Evolutionary conservation across 2,329 filamentous ascomycete genomes (phyloP), one percentile per base, ranked within the genome.

Genomic region (Xylaria polymorpha): DNA sequence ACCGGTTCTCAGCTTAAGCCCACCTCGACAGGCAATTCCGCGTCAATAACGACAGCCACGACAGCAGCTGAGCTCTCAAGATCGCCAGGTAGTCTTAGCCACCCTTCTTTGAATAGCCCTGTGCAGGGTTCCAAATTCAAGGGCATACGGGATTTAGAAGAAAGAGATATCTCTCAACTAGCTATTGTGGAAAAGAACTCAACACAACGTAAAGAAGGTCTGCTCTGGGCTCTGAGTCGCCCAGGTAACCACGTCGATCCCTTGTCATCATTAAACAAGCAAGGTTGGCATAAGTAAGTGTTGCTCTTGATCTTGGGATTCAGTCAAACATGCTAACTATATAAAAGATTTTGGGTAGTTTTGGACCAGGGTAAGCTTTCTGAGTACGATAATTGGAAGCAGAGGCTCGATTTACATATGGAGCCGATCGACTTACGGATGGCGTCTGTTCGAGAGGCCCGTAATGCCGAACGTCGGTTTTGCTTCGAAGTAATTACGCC

Each of bases 371-470:
- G 96, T 29, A 97, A 96, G 79, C 86, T 99, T 18, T 98, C 95
- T 1, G 96, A 99, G 78, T 99, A 99, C 81, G 97, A 94, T 79
- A 98, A 99, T 80, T 99, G 96, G 96, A 99, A 99, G 81, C 94
- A 99, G 79, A 95, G 90, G 79, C 87, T 99, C 29, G 96, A 99
- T 80, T 85, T 98, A 32, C 97, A 99, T 79, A 98, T 97, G 90
- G 96, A 98, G 1, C 96, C 96, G 0, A 98, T 99, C 73, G 97
- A 99, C 80, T 85, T 99, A 55, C 92, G 96, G 43, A 96, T 98
- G 90, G 96, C 96, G 10, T 98, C 96, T 18, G 97, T 99, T 18
- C 90, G 96, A 66, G 96, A 99, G 82, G 95, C 97, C 48, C 91
- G 96, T 29, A 97, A 97, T 79, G 93, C 94, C 1, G 97, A 99